These are phyloP conservation scores for Escallonia herrerae DNA, from an alignment of 129 eudicot species.

Conservation along the genomic window DNA sequence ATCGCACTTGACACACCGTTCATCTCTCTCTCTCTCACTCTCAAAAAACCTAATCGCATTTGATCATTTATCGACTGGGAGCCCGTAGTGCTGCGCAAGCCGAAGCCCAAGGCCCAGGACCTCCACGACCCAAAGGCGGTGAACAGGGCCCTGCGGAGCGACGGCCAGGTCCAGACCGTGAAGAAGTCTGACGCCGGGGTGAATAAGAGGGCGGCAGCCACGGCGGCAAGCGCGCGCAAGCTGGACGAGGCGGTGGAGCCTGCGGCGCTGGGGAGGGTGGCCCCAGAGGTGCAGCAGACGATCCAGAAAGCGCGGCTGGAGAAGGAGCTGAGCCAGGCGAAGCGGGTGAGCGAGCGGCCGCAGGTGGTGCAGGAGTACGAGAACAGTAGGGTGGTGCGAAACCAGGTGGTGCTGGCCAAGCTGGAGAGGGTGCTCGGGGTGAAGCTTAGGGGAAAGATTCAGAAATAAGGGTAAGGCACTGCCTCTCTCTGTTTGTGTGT, in stretches of 20 bases:
- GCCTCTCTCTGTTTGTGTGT: too few relatives aligned
- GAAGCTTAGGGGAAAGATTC: constrained; percentile 45
- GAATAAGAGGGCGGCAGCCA: constrained; percentile 46
- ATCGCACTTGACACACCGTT: background rate
- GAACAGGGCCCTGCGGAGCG: constrained; percentile 55
- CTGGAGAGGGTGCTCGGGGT: constrained; percentile 65
- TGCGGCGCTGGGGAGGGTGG: constrained; percentile 42
- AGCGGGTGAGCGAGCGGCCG: constrained; percentile 54
- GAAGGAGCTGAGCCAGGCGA: constrained; percentile 62
- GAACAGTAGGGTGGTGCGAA: constrained; percentile 69
- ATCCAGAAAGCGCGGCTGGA: constrained; percentile 68
- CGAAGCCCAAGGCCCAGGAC: constrained; percentile 36
- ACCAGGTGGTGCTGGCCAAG: constrained; percentile 50
- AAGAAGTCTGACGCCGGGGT: constrained; percentile 55
- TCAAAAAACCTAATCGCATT: background rate
- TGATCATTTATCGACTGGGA: constrained; percentile 39
- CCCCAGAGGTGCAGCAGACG: constrained; percentile 45
- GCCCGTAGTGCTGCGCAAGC: constrained; percentile 63
- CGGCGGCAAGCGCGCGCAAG: constrained; percentile 51
- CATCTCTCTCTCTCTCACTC: background rate
- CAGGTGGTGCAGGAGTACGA: constrained; percentile 77
- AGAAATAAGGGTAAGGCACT: background rate
- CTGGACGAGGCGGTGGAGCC: constrained; percentile 67
- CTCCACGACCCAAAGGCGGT: constrained; percentile 49
- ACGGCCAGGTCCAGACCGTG: constrained; percentile 49